phyloP scores from a whole-genome alignment of 2,329 filamentous ascomycete species.

The Fusarium proliferatum region DNA sequence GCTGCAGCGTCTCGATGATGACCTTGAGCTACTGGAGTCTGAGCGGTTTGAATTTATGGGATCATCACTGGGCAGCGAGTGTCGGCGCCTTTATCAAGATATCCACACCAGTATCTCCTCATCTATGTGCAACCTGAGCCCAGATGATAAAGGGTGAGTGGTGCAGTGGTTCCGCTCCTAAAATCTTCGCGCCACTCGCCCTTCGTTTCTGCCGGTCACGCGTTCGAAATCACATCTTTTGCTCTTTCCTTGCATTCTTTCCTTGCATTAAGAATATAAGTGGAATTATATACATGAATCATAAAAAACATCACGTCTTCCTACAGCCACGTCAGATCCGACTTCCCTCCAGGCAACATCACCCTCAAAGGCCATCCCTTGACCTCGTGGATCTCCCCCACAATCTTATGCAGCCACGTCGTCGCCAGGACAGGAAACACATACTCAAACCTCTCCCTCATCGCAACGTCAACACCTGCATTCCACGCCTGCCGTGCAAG shows the following conservation, averaged over 20 bases:
- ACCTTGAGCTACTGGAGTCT: too few relatives aligned
- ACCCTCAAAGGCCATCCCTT: constrained; percentile 48
- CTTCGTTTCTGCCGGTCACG: not conserved
- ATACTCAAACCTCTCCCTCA: constrained; percentile 47
- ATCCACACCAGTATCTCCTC: too few relatives aligned
- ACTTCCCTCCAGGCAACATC: constrained; percentile 47
- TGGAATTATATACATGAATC: accelerated
- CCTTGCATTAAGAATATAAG: not conserved
- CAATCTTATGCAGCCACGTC: constrained; percentile 45
- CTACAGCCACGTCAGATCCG: constrained; percentile 39
- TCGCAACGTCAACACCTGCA: constrained; percentile 36
- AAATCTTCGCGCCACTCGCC: too few relatives aligned
- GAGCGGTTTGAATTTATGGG: too few relatives aligned
- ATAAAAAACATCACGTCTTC: accelerated
- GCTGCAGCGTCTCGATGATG: too few relatives aligned
- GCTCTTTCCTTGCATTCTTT: not conserved
- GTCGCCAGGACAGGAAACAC: constrained; percentile 47
- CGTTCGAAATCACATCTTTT: not conserved
- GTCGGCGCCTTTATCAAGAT: too few relatives aligned
- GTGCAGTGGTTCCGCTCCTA: not conserved
- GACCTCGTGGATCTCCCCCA: constrained; percentile 35
- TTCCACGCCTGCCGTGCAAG: constrained; percentile 41
- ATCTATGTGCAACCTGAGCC: too few relatives aligned
- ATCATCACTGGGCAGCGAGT: too few relatives aligned
- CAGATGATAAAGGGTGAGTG: not conserved